Conservation (phyloP, 768 basidiomycete species). For the Tulasnella sp. region DNA sequence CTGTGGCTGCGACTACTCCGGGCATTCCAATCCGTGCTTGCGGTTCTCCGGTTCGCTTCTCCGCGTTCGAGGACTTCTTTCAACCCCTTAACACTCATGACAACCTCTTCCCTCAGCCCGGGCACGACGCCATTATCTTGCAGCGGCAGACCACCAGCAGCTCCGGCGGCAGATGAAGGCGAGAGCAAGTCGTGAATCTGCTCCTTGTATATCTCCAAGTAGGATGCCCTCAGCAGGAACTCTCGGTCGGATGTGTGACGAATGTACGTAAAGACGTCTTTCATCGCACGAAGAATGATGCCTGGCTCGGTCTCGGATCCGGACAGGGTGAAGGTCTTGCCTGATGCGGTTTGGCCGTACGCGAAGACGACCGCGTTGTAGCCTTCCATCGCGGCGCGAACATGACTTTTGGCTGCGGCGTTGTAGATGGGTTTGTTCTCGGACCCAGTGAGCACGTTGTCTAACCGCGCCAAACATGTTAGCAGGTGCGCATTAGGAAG, state of each 20-base stretch:
- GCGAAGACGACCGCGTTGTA: constrained; percentile 97
- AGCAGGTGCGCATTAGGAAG: constrained; percentile 49
- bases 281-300: constrained; percentile 91
- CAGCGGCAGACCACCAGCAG: constrained; percentile 65
- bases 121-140: constrained; percentile 69
- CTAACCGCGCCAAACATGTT: constrained; percentile 40
- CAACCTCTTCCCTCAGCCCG: constrained; percentile 87
- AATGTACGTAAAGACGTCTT: constrained; percentile 87
- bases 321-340: constrained; percentile 65
- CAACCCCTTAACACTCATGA: constrained; percentile 87
- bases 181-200: constrained; percentile 83
- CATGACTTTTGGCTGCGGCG: constrained; percentile 74
- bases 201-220: constrained; percentile 98
- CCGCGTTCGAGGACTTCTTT: constrained; percentile 83
- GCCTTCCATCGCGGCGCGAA: constrained; percentile 91
- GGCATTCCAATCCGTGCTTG: constrained; percentile 99
- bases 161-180: constrained; percentile 39
- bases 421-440: constrained; percentile 77
- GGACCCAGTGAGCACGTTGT: constrained; percentile 75
- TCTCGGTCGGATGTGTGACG: constrained; percentile 73
- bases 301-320: constrained; percentile 85
- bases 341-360: constrained; percentile 84
- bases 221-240: constrained; percentile 93
- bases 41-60: constrained; percentile 84
- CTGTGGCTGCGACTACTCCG: constrained; percentile 92